Conservation (phyloP, 1,139 yeast genomes). For the Kazachstania sp. region DNA sequence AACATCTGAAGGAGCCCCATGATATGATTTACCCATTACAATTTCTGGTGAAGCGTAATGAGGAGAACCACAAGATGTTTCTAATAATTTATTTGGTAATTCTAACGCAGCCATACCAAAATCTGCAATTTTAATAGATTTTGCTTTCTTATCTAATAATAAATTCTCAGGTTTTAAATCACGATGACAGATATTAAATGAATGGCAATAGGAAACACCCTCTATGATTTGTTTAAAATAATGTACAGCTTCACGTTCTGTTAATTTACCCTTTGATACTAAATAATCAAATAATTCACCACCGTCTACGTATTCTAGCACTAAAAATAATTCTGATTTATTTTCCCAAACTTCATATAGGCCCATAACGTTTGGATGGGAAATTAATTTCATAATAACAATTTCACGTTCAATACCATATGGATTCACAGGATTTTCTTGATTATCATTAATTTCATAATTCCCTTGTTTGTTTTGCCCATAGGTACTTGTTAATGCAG, state of each 20-base stretch:
- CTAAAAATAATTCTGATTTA: conserved; percentile 62
- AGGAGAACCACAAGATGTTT: conserved; percentile 79
- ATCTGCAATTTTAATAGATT: conserved; percentile 71
- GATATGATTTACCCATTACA: conserved; percentile 66
- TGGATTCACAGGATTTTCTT: conserved; percentile 29
- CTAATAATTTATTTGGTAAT: conserved; percentile 58
- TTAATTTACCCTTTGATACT: conserved; percentile 73
- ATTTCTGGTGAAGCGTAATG: conserved; percentile 87
- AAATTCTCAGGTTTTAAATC: conserved; percentile 76
- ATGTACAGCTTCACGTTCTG: conserved; percentile 63
- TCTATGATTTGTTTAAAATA: conserved; percentile 67
- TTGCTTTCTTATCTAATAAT: conserved; percentile 49
- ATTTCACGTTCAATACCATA: conserved; percentile 80
- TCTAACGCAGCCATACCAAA: conserved; percentile 86
- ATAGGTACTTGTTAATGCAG: conserved; percentile 8
- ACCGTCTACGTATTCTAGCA: conserved; percentile 74
- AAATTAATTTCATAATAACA: conserved; percentile 68
- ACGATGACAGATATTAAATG: conserved; percentile 71
- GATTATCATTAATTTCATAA: conserved; percentile 27
- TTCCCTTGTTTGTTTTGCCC: conserved; percentile 15
- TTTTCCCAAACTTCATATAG: conserved; percentile 82
- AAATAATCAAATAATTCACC: conserved; percentile 72
- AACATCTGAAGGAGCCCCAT: conserved; percentile 76
- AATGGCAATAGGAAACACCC: conserved; percentile 79
- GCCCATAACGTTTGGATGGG: conserved; percentile 69